Conservation (phyloP, 2,329 filamentous ascomycete genomes). For the Massarina eburnea region DNA sequence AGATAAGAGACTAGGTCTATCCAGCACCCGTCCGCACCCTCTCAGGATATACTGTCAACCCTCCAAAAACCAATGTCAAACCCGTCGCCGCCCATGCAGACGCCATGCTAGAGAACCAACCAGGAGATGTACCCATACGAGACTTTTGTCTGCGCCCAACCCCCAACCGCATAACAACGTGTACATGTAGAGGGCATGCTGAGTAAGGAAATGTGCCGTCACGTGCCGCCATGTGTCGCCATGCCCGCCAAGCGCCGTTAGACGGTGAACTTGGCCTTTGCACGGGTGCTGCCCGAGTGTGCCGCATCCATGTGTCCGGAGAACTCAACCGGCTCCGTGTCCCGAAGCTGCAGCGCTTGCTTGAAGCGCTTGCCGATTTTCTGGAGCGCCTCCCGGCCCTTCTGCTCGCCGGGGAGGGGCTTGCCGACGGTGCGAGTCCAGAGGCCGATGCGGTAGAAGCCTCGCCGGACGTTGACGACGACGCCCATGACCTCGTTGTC, state of each 20-base stretch:
- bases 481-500: conserved; percentile 99
- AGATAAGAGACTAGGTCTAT: conserved; percentile 31
- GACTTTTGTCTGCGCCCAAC: conserved; percentile 4
- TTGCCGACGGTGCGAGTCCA: conserved; percentile 96
- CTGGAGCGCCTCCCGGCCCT: conserved; percentile 82
- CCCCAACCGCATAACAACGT: not conserved
- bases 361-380: conserved; percentile 91
- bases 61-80: conserved; percentile 31
- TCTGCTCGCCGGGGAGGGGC: conserved; percentile 80
- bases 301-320: conserved; percentile 95
- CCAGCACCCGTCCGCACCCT: conserved; percentile 22
- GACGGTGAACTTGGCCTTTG: conserved; percentile 89
- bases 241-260: too few relatives aligned
- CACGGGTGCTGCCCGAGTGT: conserved; percentile 88
- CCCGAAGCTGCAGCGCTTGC: conserved; percentile 78
- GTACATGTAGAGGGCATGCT: not conserved
- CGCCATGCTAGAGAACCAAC: conserved; percentile 41
- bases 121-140: conserved; percentile 16
- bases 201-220: conserved; percentile 2
- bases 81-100: conserved; percentile 41
- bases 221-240: too few relatives aligned
- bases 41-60: conserved; percentile 28
- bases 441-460: conserved; percentile 94
- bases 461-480: conserved; percentile 97
- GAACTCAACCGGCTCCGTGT: conserved; percentile 83